Evolutionary conservation across 2,329 filamentous ascomycete genomes (phyloP).

Genomic region (Thielaviopsis musarum): DNA sequence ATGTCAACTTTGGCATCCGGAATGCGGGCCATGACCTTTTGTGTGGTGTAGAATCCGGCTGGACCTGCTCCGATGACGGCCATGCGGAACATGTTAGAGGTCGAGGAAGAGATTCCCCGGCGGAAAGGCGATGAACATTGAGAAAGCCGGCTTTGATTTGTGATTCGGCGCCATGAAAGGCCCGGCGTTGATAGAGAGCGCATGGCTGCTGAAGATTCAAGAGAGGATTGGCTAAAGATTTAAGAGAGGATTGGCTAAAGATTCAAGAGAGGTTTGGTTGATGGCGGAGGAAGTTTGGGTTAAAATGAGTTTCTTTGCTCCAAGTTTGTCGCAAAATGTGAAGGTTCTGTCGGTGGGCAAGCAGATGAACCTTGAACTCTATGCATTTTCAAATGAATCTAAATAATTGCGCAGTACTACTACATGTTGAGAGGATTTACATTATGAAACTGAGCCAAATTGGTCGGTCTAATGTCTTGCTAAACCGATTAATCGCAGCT

Average conservation of each 20-base stretch:
- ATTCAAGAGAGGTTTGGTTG: background rate
- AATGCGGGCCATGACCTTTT: slow-evolving; percentile 64
- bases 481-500: background rate
- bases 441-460: background rate
- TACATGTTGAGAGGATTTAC: background rate
- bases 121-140: background rate
- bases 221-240: background rate
- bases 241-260: background rate
- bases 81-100: slow-evolving; percentile 48
- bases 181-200: background rate
- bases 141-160: background rate
- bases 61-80: slow-evolving; percentile 88
- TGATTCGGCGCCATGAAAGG: background rate
- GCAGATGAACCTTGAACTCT: no score
- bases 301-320: no score
- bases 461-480: background rate
- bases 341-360: no score
- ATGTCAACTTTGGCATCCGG: slow-evolving; percentile 67
- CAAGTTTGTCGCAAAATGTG: background rate
- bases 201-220: background rate
- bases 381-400: background rate
- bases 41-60: slow-evolving; percentile 88
- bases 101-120: slow-evolving; percentile 12
- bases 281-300: no score
- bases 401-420: no score